Conservation (phyloP, 2,329 filamentous ascomycete species). For the Exophiala oligosperma region DNA sequence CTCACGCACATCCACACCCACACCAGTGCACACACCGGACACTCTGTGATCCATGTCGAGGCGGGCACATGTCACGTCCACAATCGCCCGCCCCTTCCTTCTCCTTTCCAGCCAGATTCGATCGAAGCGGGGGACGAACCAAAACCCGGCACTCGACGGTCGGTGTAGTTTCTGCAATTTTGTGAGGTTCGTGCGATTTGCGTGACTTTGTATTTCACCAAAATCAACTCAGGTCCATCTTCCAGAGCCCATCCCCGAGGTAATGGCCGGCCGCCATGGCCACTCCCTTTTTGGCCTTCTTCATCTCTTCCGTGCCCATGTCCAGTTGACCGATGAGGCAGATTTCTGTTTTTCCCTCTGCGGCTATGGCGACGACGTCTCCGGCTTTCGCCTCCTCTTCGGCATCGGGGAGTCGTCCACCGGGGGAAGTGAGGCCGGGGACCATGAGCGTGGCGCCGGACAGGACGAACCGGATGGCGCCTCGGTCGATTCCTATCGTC, state of each 20-base stretch:
- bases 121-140: too few species aligned
- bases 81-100: too few species aligned
- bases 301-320: slow-evolving; percentile 85
- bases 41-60: too few species aligned
- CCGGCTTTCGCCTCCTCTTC: slow-evolving; percentile 76
- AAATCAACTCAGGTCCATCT: slow-evolving; percentile 57
- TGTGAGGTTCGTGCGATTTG: too few species aligned
- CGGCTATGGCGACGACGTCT: slow-evolving; percentile 81
- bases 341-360: slow-evolving; percentile 90
- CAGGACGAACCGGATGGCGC: slow-evolving; percentile 94
- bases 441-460: slow-evolving; percentile 95
- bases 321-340: slow-evolving; percentile 85
- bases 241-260: slow-evolving; percentile 92
- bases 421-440: slow-evolving; percentile 81
- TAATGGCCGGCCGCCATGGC: slow-evolving; percentile 94
- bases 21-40: too few species aligned
- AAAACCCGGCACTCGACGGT: too few species aligned
- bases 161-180: too few species aligned
- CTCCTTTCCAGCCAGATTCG: too few species aligned
- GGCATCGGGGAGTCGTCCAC: slow-evolving; percentile 70
- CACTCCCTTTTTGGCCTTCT: slow-evolving; percentile 89
- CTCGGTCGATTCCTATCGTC: slow-evolving; percentile 85
- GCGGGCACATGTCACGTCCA: too few species aligned
- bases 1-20: too few species aligned
- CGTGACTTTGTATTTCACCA: not conserved